A percentile compares a stretch with the other conserved stretches of the same genome.
Evolutionary conservation across 768 basidiomycete species (phyloP).

Genomic region (Calvatia gigantea): DNA sequence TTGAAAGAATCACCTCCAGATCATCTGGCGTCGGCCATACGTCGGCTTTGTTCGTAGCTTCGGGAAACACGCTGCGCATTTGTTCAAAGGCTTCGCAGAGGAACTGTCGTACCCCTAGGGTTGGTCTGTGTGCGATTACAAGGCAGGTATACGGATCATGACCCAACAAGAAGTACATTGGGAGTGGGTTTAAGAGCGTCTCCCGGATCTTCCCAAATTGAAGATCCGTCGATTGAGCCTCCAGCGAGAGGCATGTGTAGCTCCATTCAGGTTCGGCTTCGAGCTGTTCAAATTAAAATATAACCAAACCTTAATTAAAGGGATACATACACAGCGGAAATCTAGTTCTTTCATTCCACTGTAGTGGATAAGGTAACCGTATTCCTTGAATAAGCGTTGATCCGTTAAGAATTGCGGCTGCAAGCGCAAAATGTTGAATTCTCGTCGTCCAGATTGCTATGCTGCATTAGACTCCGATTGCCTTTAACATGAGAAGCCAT

Average conservation of each 20-base stretch:
- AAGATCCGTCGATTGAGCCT: not conserved
- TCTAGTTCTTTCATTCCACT: not conserved
- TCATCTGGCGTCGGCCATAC: not conserved
- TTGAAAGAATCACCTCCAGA: not conserved
- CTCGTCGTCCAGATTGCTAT: not conserved
- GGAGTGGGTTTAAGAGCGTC: not conserved
- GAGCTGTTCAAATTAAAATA: not conserved
- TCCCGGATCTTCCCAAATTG: not conserved
- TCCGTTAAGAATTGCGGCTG: not conserved
- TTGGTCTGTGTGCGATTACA: not conserved
- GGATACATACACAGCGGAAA: not conserved
- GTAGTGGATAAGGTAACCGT: not conserved
- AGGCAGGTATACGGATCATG: not conserved
- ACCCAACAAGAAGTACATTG: slow-evolving; percentile 1
- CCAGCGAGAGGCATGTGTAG: not conserved
- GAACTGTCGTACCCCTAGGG: not conserved
- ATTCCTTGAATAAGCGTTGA: not conserved
- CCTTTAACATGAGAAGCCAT: not conserved
- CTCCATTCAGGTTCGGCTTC: not conserved
- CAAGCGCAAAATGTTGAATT: not conserved
- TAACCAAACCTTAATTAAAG: not conserved
- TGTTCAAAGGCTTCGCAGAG: not conserved
- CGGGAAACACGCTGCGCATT: not conserved
- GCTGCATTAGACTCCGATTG: not conserved
- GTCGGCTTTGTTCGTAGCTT: too few relatives aligned